Evolutionary conservation across 805 yeast genomes (phyloP).

Genomic region (Lipomyces japonicus): DNA sequence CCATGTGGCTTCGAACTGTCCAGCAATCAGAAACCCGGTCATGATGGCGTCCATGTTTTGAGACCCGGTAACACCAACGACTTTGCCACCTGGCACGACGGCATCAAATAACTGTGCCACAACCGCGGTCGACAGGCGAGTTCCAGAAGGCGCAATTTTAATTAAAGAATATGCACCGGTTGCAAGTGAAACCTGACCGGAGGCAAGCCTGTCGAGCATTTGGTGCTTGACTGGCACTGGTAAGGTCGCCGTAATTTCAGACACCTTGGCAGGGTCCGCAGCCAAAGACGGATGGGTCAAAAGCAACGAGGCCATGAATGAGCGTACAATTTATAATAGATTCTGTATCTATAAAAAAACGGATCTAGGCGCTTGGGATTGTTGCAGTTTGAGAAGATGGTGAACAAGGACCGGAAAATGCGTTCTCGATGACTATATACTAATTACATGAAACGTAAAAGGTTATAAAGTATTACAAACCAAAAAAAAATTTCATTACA

Average conservation of each 20-base stretch:
- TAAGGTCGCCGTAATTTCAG: slow-evolving; percentile 15
- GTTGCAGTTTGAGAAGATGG: too few relatives aligned
- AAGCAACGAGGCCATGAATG: slow-evolving; percentile 18
- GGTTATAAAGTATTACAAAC: too few relatives aligned
- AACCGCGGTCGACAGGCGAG: slow-evolving; percentile 27
- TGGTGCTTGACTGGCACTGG: slow-evolving; percentile 32
- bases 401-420: too few relatives aligned
- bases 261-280: slow-evolving; percentile 21
- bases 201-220: slow-evolving; percentile 40
- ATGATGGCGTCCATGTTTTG: slow-evolving; percentile 55
- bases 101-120: slow-evolving; percentile 34
- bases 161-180: slow-evolving; percentile 32
- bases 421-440: too few relatives aligned
- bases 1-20: slow-evolving; percentile 49
- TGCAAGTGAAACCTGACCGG: slow-evolving; percentile 36
- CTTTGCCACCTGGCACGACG: slow-evolving; percentile 35
- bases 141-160: slow-evolving; percentile 32
- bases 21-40: slow-evolving; percentile 52
- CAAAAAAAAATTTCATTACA: too few relatives aligned
- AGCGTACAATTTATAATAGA: neutral
- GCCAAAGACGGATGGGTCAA: slow-evolving; percentile 29
- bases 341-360: too few relatives aligned
- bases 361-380: too few relatives aligned
- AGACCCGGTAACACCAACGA: slow-evolving; percentile 33
- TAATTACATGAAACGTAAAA: too few relatives aligned